Evolutionary conservation across 1,139 yeast species (phyloP), one percentile per base, ranked within the genome.

Genomic region (Wickerhamomyces sp.): DNA sequence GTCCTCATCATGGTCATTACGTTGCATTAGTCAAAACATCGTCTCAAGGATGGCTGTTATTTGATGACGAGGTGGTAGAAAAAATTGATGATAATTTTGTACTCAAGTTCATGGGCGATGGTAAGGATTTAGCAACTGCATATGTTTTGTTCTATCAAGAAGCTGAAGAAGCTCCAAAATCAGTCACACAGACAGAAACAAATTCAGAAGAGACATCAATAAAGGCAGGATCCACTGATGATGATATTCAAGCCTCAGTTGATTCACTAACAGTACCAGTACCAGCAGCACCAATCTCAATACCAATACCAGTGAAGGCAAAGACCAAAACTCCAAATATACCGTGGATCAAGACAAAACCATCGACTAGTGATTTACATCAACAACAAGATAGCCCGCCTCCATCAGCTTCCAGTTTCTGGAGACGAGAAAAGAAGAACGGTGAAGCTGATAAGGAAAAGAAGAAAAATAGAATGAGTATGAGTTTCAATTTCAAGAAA

Each of bases 1-100:
- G 97, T 0, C 97, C 97, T 2, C 89, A 89, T 69, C 97, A 90
- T 63, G 98, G 98, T 0, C 98, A 92, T 60, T 92, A 92, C 56
- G 90, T 92, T 13, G 77, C 96, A 0, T 67, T 92, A 9, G 84
- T 95, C 48, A 89, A 89, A 58, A 82, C 90, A 13, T 81, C 76
- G 42, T 72, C n/a, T n/a, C n/a, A 76, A 31, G 87, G 96, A 1
- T 92, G 98, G 98, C 65, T 92, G 25, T 64, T 92, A 44, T 92
- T 87, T 63, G 98, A 92, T 59, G 98, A 92, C 60, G 98, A 92
- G 61, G 81, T 94, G 16, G 96, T 90, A 6, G 97, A 90, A 55
- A 68, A 85, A 22, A 92, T 92, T 7, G 89, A 83, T 49, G 96
- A 89, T 46, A 70, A 76, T 34, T 88, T 83, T 51, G 97, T 92